phyloP scores from a whole-genome alignment of 352 stramenopile species.

The Pythium phragmitis region DNA sequence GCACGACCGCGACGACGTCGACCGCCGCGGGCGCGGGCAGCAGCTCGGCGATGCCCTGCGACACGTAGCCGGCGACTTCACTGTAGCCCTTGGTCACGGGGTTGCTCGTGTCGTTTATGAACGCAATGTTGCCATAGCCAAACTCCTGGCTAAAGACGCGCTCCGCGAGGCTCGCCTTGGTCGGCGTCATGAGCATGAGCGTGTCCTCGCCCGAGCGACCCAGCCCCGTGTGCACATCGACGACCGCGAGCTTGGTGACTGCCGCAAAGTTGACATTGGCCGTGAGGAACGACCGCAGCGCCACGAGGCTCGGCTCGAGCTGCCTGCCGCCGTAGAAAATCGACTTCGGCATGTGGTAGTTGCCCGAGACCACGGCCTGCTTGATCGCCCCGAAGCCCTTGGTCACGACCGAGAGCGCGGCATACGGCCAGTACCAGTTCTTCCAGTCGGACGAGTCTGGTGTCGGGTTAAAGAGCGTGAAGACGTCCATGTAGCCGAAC shows the following conservation, averaged over 20 bases:
- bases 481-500: constrained; percentile 75
- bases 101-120: constrained; percentile 28
- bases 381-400: constrained; percentile 72
- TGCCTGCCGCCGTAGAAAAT: constrained; percentile 87
- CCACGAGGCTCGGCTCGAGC: constrained; percentile 62
- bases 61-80: constrained; percentile 40
- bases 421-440: constrained; percentile 58
- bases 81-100: constrained; percentile 56
- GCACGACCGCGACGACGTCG: constrained; percentile 37
- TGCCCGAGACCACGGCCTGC: constrained; percentile 79
- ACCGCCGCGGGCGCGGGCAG: constrained; percentile 22
- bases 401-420: constrained; percentile 29
- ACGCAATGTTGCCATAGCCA: constrained; percentile 24
- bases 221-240: constrained; percentile 94
- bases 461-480: constrained; percentile 64
- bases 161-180: constrained; percentile 10
- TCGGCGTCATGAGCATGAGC: constrained; percentile 39
- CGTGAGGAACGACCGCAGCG: constrained; percentile 64
- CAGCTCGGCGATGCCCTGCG: constrained; percentile 40
- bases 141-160: constrained; percentile 24
- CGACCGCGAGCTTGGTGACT: constrained; percentile 50
- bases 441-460: constrained; percentile 14
- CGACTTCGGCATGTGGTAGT: constrained; percentile 78
- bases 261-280: constrained; percentile 43
- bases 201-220: constrained; percentile 56